phyloP scores from a whole-genome alignment of 2,329 filamentous ascomycete genomes.

The Penicillium frequentans region DNA sequence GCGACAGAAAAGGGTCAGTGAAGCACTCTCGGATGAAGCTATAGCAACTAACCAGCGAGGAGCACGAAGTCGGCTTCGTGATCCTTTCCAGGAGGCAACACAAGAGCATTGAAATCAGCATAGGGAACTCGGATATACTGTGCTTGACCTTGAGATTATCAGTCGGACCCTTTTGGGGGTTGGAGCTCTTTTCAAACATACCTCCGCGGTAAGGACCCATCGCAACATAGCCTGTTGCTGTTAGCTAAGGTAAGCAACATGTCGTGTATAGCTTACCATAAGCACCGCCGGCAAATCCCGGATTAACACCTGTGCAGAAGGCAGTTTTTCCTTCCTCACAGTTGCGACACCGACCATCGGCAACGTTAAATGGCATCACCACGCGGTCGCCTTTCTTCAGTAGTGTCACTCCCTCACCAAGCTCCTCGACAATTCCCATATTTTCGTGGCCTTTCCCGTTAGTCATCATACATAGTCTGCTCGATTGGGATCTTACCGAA shows the following conservation, averaged over 20 bases:
- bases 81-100: conserved; percentile 60
- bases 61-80: conserved; percentile 56
- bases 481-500: conserved; percentile 41
- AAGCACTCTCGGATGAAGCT: neutral
- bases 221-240: conserved; percentile 45
- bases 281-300: conserved; percentile 60
- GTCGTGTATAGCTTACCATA: conserved; percentile 47
- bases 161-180: neutral
- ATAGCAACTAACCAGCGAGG: conserved; percentile 37
- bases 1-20: neutral
- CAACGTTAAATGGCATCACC: conserved; percentile 66
- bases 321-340: conserved; percentile 65
- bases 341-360: conserved; percentile 62
- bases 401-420: conserved; percentile 60
- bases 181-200: neutral
- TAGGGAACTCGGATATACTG: conserved; percentile 66
- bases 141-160: conserved; percentile 46
- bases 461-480: neutral
- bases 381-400: conserved; percentile 64
- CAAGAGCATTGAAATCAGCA: conserved; percentile 66
- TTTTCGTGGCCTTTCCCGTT: conserved; percentile 53
- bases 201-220: conserved; percentile 51
- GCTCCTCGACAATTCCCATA: conserved; percentile 59
- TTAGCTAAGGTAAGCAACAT: neutral
- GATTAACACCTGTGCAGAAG: conserved; percentile 65